Evolutionary conservation across 345 rosid genomes (phyloP).

Genomic region (Gossypium bickii): DNA sequence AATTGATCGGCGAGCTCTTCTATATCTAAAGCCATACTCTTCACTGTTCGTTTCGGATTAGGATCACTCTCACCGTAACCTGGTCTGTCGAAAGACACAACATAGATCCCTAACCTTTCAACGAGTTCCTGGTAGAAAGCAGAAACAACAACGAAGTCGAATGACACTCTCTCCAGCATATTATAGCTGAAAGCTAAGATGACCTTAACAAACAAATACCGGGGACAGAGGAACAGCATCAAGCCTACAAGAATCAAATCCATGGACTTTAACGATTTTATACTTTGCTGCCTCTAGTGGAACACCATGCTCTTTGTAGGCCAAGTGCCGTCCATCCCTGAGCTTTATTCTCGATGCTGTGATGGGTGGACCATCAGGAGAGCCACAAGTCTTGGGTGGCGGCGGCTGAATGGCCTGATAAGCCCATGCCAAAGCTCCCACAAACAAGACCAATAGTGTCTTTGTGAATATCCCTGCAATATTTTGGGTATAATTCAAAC

Average conservation of each 20-base stretch:
- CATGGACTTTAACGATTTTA: conserved; percentile 28
- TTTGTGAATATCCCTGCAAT: conserved; percentile 40
- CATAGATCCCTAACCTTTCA: conserved; percentile 34
- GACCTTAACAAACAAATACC: conserved; percentile 1
- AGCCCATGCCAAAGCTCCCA: conserved; percentile 40
- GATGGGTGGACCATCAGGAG: conserved; percentile 41
- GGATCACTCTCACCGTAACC: conserved; percentile 25
- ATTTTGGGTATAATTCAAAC: neutral
- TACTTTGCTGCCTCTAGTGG: neutral
- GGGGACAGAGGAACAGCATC: conserved; percentile 2
- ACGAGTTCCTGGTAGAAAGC: conserved; percentile 37
- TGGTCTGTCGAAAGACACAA: conserved; percentile 45
- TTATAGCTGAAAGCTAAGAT: neutral
- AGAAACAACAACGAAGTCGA: neutral
- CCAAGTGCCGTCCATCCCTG: conserved; percentile 11
- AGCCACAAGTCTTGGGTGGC: conserved; percentile 40
- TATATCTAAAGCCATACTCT: conserved; percentile 9
- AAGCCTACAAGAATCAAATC: conserved; percentile 22
- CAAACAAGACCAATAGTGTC: conserved; percentile 28
- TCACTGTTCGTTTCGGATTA: conserved; percentile 3
- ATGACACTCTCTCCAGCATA: neutral
- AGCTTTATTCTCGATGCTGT: conserved; percentile 32
- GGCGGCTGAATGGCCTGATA: conserved; percentile 53
- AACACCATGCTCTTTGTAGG: conserved; percentile 2
- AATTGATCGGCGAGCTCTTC: conserved; percentile 9